Base-by-base conservation (phyloP, 164 flowering plant genomes). In the Amborella trichopoda region DNA sequence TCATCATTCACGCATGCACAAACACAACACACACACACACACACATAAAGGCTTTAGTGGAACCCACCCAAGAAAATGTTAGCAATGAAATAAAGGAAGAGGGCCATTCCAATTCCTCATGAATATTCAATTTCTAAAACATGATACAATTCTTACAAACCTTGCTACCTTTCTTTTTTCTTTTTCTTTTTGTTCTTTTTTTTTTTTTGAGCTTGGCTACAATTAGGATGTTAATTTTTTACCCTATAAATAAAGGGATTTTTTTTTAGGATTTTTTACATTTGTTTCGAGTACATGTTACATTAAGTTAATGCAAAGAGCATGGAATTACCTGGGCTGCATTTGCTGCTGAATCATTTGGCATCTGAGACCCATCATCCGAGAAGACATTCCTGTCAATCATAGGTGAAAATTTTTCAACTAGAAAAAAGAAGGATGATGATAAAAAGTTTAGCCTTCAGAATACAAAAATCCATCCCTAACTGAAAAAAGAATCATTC, bases 301-400 rank as follows among this genome's bases (percentile, higher is more conserved):
- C 9, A 44, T 44, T 20, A 26, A 47, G 21, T 6, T 5, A 14
- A 47, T 14, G 14, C 13, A 32, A 21, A 11, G 12, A 5, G 24
- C 2, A 2, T 4, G 26, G n/a, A 23, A 36, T 18, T 34, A 61
- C 99, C 90, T 87, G 94, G 32, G 78, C 83, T 28, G 70, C 57
- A 52, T 21, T 62, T 40, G 61, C 55, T 25, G 81, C 80, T 64
- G 70, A 69, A 59, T 58, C 80, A 57, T 54, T 69, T 60, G 85
- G 89, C 60, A 69, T 67, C 34, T 77, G 60, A 3, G 62, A 37
- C 41, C 93, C 93, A 62, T 84, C 96, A 66, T 81, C 95, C 37
- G 88, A 83, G 53, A 81, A 91, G 19, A 91, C 58, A 71, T 91
- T 91, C 90, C 98, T 91, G 69, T 53, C n/a, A n/a, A n/a, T n/a